phyloP scores from a whole-genome alignment of 495 filamentous ascomycete genomes.

The Talaromyces liani region DNA sequence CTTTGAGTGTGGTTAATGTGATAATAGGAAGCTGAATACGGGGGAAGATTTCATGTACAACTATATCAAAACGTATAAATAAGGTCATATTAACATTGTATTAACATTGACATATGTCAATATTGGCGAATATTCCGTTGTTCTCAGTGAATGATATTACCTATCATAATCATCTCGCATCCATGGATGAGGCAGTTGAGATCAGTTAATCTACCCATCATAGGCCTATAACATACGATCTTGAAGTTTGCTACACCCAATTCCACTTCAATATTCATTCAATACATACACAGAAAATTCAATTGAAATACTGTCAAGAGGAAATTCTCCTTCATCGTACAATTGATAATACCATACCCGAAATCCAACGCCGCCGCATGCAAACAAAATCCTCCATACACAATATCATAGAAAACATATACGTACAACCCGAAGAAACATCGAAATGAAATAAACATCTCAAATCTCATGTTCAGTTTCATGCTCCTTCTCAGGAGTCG shows the following conservation, averaged over 20 bases:
- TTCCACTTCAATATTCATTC: neutral
- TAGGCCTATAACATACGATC: too few species aligned
- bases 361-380: neutral
- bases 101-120: too few species aligned
- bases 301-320: neutral
- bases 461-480: neutral
- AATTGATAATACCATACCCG: neutral
- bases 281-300: neutral
- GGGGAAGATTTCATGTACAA: neutral
- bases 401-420: neutral
- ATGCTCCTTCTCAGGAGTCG: neutral
- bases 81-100: neutral
- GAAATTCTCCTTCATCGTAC: neutral
- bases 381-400: neutral
- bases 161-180: too few species aligned
- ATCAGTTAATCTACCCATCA: too few species aligned
- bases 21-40: neutral
- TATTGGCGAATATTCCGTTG: too few species aligned
- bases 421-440: neutral
- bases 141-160: too few species aligned
- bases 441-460: neutral
- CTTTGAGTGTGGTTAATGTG: conserved; percentile 10
- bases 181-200: too few species aligned
- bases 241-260: too few species aligned
- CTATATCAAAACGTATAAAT: neutral